Conservation (phyloP, 805 yeast genomes). For the Wickerhamiella azyma region DNA sequence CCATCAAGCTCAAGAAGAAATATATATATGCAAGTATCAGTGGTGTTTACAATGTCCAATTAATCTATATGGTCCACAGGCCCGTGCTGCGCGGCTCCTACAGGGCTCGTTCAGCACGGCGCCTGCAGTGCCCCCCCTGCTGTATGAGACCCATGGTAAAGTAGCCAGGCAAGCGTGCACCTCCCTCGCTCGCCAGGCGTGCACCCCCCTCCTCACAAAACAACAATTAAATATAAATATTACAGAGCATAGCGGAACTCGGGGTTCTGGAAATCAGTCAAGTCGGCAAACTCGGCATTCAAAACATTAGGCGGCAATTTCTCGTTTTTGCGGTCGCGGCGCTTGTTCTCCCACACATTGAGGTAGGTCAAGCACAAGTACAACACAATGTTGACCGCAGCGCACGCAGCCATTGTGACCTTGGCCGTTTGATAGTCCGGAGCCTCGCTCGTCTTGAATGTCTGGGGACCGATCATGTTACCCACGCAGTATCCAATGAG, state of each 20-base stretch:
- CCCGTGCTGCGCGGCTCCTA: too few species aligned
- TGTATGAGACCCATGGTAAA: too few species aligned
- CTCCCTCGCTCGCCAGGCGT: too few species aligned
- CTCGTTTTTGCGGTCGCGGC: slow-evolving; percentile 8
- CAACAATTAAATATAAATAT: not conserved
- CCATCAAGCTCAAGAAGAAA: too few species aligned
- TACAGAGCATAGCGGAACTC: slow-evolving; percentile 32
- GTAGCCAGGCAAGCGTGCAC: too few species aligned
- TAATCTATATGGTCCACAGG: too few species aligned
- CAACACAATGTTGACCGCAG: slow-evolving; percentile 27
- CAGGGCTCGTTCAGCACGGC: too few species aligned
- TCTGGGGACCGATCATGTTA: slow-evolving; percentile 63
- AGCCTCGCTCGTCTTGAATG: slow-evolving; percentile 42
- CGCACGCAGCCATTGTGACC: slow-evolving; percentile 42
- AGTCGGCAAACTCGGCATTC: slow-evolving; percentile 29
- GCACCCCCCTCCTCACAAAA: too few species aligned
- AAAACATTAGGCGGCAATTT: slow-evolving; percentile 3
- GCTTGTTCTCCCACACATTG: slow-evolving; percentile 9
- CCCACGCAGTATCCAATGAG: slow-evolving; percentile 57
- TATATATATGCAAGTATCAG: too few species aligned
- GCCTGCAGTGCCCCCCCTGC: too few species aligned
- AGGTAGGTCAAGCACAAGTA: slow-evolving; percentile 20
- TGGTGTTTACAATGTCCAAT: too few species aligned
- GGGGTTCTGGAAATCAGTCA: slow-evolving; percentile 40
- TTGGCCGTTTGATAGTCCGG: slow-evolving; percentile 46